phyloP scores from a whole-genome alignment of 371 early-diverging fungal species.

The Saksenaea oblongispora region DNA sequence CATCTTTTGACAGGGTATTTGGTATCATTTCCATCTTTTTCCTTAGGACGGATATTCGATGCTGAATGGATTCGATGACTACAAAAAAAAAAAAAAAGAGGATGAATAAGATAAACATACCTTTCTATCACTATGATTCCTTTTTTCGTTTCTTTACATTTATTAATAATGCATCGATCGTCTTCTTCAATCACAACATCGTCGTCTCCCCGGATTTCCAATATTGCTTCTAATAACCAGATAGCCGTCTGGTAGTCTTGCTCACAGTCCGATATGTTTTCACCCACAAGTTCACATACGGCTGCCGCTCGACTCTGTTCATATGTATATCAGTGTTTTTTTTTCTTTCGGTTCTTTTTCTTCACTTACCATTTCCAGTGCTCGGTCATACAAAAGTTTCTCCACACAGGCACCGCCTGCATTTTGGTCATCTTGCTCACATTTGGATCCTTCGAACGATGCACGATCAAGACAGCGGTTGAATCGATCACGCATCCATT shows the following conservation, averaged over 20 bases:
- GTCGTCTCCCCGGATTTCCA: conserved; percentile 53
- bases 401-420: conserved; percentile 55
- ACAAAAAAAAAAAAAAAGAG: conserved; percentile 6
- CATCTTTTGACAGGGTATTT: not conserved
- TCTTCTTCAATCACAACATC: conserved; percentile 58
- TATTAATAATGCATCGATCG: conserved; percentile 55
- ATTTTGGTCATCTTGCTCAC: conserved; percentile 39
- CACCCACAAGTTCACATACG: conserved; percentile 48
- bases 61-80: conserved; percentile 53
- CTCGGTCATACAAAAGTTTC: conserved; percentile 71
- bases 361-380: conserved; percentile 57
- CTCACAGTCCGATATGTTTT: conserved; percentile 70
- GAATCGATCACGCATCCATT: conserved; percentile 87
- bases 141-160: conserved; percentile 47
- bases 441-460: conserved; percentile 56
- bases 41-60: conserved; percentile 41
- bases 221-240: conserved; percentile 77
- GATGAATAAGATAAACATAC: not conserved
- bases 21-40: conserved; percentile 31
- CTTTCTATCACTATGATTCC: not conserved
- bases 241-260: conserved; percentile 77
- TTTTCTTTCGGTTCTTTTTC: not conserved
- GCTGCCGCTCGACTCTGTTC: conserved; percentile 57
- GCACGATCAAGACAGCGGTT: conserved; percentile 87
- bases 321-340: not conserved